Evolutionary conservation across 1,139 yeast species (phyloP), one percentile per base, ranked within the genome.

Genomic region (Wickerhamomyces sp.): DNA sequence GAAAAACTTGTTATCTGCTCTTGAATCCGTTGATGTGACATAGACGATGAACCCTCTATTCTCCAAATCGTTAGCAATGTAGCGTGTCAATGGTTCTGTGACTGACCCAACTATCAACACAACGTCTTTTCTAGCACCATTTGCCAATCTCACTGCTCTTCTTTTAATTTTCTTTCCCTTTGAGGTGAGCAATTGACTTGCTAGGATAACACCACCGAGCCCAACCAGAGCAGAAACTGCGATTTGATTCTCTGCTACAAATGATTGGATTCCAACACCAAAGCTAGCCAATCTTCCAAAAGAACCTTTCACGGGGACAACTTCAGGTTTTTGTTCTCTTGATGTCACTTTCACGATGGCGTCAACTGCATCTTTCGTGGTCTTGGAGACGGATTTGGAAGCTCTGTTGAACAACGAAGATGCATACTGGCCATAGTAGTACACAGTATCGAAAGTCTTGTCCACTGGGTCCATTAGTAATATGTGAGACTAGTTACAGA

Each of bases 1-100:
- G 30, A 85, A 72, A 38, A 76, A 69, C 41, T 67, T 71, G 36
- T 72, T 67, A 46, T 84, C 93, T 32, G 70, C 73, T 10, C 74
- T 77, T 0, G 49, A 37, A 40, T 81, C 80, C 11, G 78, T 61
- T 4, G 85, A 77, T 1, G 93, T 79, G 47, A 86, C 66, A 56
- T 81, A 86, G 4, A 86, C 88, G 22, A 86, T 79, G 52, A 83
- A 83, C 2, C 95, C 95, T 37, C 95, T 64, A 33, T 72, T 72
- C 44, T 83, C 88, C 47, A 86, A 68, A 52, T 86, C 95, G 37
- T 75, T 68, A 1, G 88, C 86, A 24, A 86, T 64, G 32, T 79
- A 64, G 38, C 87, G 65, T 0, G 87, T 78, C 42, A 85, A 61
- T 1, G 89, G 88, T 44, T 84, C 93, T 0, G 77, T 70, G 2